Percentiles rank a stretch among this genome's conserved stretches.
These are phyloP conservation scores for Geotrichum candidum DNA, from an alignment of 1,139 yeast genomes.

Conservation along the genomic window DNA sequence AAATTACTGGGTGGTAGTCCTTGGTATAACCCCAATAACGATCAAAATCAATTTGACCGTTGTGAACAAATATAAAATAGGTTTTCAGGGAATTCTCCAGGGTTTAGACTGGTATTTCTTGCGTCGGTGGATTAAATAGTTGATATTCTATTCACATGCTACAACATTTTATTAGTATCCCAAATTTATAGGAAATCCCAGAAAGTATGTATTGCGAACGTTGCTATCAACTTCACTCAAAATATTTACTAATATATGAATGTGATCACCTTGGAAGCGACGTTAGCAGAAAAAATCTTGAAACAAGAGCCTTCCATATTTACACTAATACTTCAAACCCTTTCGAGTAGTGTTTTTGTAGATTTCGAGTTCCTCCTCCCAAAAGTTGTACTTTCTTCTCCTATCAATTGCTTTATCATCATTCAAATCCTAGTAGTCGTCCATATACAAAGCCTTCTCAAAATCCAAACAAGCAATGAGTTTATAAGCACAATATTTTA, in stretches of 20 bases:
- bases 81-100: background rate
- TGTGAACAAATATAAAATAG: constrained; percentile 84
- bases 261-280: background rate
- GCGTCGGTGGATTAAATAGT: background rate
- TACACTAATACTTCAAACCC: too few species aligned
- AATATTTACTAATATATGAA: too few species aligned
- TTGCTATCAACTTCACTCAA: background rate
- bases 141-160: background rate
- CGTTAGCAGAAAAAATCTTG: background rate
- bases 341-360: background rate
- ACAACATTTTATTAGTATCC: background rate
- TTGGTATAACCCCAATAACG: constrained; percentile 88
- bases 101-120: background rate
- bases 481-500: background rate
- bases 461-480: background rate
- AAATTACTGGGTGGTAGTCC: constrained; percentile 63
- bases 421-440: background rate
- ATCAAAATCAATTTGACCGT: constrained; percentile 89
- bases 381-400: background rate
- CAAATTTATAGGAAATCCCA: background rate
- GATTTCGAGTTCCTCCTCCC: background rate
- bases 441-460: background rate
- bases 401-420: background rate
- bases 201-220: too few species aligned
- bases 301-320: background rate